Evolutionary conservation across 768 basidiomycete species (phyloP), one percentile per base, ranked within the genome.

Genomic region (Lyophyllum semitale): DNA sequence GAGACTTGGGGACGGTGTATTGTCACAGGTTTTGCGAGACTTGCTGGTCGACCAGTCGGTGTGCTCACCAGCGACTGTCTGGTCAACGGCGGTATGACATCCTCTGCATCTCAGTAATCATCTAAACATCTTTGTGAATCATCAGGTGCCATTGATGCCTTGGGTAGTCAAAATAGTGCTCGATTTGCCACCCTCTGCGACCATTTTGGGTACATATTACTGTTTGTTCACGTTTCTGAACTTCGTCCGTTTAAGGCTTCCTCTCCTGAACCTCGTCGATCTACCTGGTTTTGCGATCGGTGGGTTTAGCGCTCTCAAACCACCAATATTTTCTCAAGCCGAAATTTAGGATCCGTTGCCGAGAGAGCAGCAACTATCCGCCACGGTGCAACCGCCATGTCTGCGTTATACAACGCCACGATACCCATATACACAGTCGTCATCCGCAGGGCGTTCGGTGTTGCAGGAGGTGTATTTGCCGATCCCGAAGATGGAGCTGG

Each of bases 261-360:
- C 73, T 1, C 64, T 76, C 11, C 51, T 76, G 18, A 77, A 77
- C 57, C 66, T 77, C 1, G 75, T 77, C 20, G 75, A 76, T 47
- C 67, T 74, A 46, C 75, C 75, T 12, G 75, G 74, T 7, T 75
- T 77, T 44, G 73, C 73, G 7, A 66, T 77, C 23, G 74, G 73
- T 71, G 45, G 37, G 59, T 54, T 37, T 12, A 1, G 6, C 4
- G 30, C 29, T 29, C 25, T 30, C 42, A 25, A 1, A 7, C 12
- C 3, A 11, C 30, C 25, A 38, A 15, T 20, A n/a, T 26, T 1
- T 13, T 33, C 20, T 30, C 27, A 44, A 23, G 3, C 25, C 18
- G 1, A 4, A 41, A 25, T 7, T 20, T n/a, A 55, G 54, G 54
- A 8, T 53, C 51, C 5, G 46, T 69, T 20, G 75, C 73, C 23